Evolutionary conservation across 352 stramenopile species (phyloP), one percentile per base, ranked within the genome.

Genomic region (Globisporangium camurandrum): DNA sequence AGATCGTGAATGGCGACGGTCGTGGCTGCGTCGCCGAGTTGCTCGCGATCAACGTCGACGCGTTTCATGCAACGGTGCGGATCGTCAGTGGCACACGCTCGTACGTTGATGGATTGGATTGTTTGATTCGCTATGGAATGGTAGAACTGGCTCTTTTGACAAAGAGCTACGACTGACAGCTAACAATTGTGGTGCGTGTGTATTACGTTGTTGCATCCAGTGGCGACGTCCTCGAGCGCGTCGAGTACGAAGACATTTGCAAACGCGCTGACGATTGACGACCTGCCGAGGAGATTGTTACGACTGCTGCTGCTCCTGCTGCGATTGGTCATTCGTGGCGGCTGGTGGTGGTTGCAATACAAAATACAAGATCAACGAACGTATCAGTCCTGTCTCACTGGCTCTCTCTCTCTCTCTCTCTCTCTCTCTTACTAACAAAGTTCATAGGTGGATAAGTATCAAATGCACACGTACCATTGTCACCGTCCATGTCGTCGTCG

Each of bases 201-300:
- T 39, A 19, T 30, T 24, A 19, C 34, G 19, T 3, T 42, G 20
- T 31, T 2, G 19, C 31, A 42, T 39, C 10, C 45, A 87, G 75
- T 54, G 84, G 81, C 2, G 66, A 90, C 3, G 65, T 71, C 6
- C 46, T 94, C 39, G 62, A 88, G 39, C 59, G 63, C 27, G 75
- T 94, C 34, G 84, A 92, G 58, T 91, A 93, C 45, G 81, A 94
- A 68, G 81, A 91, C 55, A 82, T 93, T 54, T 86, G 84, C 56
- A 75, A 75, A 51, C 49, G 90, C 0, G 71, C 59, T 4, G 74
- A 86, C 1, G 64, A 79, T 6, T 75, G 55, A 53, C 12, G 27
- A 40, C 27, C 11, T 22, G 14, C 17, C n/a, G n/a, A n/a, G n/a
- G n/a, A n/a, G n/a, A n/a, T n/a, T n/a, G n/a, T n/a, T 42, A n/a